phyloP scores from a whole-genome alignment of 192 early-diverging fungal species.

The Thoreauomyces humboldtii region DNA sequence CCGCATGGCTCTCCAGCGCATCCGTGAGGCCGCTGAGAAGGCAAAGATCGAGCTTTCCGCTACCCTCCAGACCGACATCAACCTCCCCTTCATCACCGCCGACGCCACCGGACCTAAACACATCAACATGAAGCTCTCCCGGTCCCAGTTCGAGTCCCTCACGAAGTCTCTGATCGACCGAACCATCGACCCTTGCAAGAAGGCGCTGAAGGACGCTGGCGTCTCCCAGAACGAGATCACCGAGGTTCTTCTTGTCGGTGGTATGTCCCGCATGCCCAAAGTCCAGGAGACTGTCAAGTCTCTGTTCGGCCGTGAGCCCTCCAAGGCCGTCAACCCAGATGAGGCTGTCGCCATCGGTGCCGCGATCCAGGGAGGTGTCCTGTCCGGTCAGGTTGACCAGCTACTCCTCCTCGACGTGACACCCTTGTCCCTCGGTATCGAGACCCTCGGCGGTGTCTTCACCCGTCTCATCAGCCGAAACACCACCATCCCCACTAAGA shows the following conservation, averaged over 20 bases:
- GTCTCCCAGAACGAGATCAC: slow-evolving; percentile 76
- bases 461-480: slow-evolving; percentile 95
- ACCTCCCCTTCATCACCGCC: slow-evolving; percentile 93
- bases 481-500: slow-evolving; percentile 99
- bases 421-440: slow-evolving; percentile 96
- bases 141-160: slow-evolving; percentile 84
- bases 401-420: slow-evolving; percentile 96
- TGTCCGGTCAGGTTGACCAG: slow-evolving; percentile 94
- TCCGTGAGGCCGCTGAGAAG: slow-evolving; percentile 97
- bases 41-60: slow-evolving; percentile 98
- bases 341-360: slow-evolving; percentile 98
- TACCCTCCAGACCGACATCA: slow-evolving; percentile 93
- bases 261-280: slow-evolving; percentile 97
- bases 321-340: slow-evolving; percentile 96
- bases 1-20: slow-evolving; percentile 95
- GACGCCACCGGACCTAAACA: slow-evolving; percentile 92
- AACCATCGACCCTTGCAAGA: slow-evolving; percentile 90
- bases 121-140: slow-evolving; percentile 92
- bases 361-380: slow-evolving; percentile 96
- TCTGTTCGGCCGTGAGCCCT: slow-evolving; percentile 87
- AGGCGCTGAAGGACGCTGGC: slow-evolving; percentile 94
- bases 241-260: slow-evolving; percentile 96
- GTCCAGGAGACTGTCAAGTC: slow-evolving; percentile 88
- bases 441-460: slow-evolving; percentile 97
- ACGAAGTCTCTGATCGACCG: slow-evolving; percentile 79